Percentiles rank a stretch among this genome's conserved stretches.
These are phyloP conservation scores for Sphagnum tenellum DNA, from an alignment of 225 moss, liverwort and hornwort genomes.

Conservation along the genomic window DNA sequence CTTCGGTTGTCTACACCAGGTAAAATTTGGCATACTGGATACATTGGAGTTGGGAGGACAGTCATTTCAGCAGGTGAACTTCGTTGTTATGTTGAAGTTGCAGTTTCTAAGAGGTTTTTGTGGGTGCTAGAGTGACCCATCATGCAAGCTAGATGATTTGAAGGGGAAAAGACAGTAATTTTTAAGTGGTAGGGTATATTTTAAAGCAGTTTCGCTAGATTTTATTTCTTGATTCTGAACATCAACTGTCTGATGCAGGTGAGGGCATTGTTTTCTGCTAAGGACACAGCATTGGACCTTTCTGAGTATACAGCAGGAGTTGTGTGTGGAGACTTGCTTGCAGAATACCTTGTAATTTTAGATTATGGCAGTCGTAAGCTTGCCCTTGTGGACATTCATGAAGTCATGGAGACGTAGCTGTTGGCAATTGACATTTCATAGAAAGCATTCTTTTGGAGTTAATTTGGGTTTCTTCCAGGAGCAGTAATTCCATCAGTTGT, in stretches of 20 bases:
- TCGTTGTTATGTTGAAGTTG: not conserved
- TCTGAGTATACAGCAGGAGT: slow-evolving; percentile 74
- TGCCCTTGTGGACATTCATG: slow-evolving; percentile 14
- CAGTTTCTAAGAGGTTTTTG: no score
- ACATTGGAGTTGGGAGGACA: slow-evolving; percentile 49
- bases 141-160: no score
- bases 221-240: no score
- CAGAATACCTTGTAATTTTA: slow-evolving; percentile 44
- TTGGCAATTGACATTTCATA: no score
- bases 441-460: no score
- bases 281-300: slow-evolving; percentile 58
- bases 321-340: slow-evolving; percentile 68
- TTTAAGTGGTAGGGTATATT: no score
- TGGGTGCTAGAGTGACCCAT: no score
- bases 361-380: slow-evolving; percentile 46
- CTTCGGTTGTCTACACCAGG: slow-evolving; percentile 22
- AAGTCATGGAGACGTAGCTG: no score
- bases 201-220: no score
- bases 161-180: no score
- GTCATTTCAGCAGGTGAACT: slow-evolving; percentile 37
- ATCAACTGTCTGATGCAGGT: slow-evolving; percentile 20
- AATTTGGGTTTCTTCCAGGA: no score
- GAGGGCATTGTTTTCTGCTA: slow-evolving; percentile 40
- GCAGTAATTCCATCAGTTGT: no score
- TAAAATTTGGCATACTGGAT: slow-evolving; percentile 47